Evolutionary conservation across 2,329 filamentous ascomycete genomes (phyloP), one percentile per base, ranked within the genome.

Genomic region (Fusarium goolgardi): DNA sequence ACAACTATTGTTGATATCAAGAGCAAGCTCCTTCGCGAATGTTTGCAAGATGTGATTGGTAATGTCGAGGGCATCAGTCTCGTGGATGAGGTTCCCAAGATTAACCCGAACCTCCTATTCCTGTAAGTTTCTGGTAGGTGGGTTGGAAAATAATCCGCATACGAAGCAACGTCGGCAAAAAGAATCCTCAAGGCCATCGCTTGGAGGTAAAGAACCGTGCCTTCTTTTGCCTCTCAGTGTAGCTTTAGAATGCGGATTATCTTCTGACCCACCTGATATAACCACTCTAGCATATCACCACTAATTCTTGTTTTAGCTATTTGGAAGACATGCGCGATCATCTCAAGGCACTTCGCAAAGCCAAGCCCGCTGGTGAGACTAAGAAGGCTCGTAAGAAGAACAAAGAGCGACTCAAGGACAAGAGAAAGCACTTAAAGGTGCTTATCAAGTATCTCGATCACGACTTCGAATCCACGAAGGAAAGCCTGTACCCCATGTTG

Each of bases 1-100:
- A 75, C 77, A 74, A 94, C 93, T 0, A 80, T 90, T 16, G 88
- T 97, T 49, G 93, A 97, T 69, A 91, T 97, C 78, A 96, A 94
- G 80, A 96, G 92, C 75, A 93, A 93, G 71, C 80, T 88, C 18
- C 83, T 97, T 5, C 90, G 90, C 10, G 89, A 93, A 65, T 89
- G 88, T 23, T 82, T 80, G 32, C 77, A 79, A 51, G 77, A 80
- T 43, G 74, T 80, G 40, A 78, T 81, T 5, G 77, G 78, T 7
- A 75, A 76, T 29, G 70, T 77, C 39, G 73, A 76, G 40, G 78
- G 91, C 18, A 85, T 96, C 41, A 94, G 90, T 68, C 80, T 97
- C 45, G 92, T 95, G 6, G 91, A 94, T 61, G 92, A 96, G 44
- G 90, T 87, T 1, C 93, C 94, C 2, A 88, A 88, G 43, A 79